Evolutionary conservation across 768 basidiomycete genomes (phyloP).

Genomic region (Tephrocybe sp.): DNA sequence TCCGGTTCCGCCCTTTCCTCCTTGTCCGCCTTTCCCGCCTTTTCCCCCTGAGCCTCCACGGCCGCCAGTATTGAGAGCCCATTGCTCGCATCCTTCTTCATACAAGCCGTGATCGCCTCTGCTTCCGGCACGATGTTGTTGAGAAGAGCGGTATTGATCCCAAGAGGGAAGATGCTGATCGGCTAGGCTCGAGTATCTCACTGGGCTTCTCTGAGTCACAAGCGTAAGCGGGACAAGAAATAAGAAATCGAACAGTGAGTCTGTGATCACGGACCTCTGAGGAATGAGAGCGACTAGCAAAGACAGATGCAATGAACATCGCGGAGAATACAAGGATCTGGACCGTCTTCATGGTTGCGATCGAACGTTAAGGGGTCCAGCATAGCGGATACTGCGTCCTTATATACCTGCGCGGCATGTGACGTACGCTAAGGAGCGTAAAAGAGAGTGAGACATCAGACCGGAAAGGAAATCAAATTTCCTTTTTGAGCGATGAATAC

Average conservation of each 20-base stretch:
- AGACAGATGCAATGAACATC: neutral
- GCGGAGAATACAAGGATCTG: neutral
- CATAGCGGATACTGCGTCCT: neutral
- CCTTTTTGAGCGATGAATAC: no score
- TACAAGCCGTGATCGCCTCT: neutral
- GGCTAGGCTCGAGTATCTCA: neutral
- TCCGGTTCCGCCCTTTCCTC: neutral
- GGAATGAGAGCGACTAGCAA: neutral
- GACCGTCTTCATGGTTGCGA: neutral
- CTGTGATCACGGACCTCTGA: neutral
- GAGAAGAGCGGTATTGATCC: constrained; percentile 1
- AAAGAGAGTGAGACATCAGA: no score
- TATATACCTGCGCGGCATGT: neutral
- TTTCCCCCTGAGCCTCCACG: neutral
- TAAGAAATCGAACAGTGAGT: neutral
- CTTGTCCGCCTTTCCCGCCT: neutral
- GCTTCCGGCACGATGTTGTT: neutral
- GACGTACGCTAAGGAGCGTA: neutral
- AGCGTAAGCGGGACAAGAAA: neutral
- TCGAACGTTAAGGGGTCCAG: neutral
- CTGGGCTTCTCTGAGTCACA: constrained; percentile 1
- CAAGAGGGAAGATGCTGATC: neutral
- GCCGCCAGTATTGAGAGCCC: neutral
- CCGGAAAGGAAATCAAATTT: no score
- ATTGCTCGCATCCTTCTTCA: neutral